phyloP scores from a whole-genome alignment of 129 eudicot species.

The Lonicera japonica region DNA sequence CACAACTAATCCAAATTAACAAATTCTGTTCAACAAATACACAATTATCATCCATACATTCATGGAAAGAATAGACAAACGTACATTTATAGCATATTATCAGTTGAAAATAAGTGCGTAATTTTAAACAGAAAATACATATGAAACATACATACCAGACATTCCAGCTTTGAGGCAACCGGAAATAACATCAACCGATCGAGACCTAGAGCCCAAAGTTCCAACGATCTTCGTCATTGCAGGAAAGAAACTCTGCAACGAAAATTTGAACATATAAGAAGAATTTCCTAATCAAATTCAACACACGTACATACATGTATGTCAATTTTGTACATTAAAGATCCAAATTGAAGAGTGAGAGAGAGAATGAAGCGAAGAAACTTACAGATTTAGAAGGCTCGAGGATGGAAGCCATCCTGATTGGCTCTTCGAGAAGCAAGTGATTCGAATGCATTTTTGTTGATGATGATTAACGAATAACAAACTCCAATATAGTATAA shows the following conservation, averaged over 20 bases:
- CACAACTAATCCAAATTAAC: neutral
- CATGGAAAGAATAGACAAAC: neutral
- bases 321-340: neutral
- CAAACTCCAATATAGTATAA: neutral
- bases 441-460: conserved; percentile 73
- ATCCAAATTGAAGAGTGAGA: neutral
- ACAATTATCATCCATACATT: neutral
- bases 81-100: neutral
- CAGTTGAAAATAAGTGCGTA: neutral
- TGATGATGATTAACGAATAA: conserved; percentile 6
- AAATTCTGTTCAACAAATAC: no score
- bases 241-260: conserved; percentile 65
- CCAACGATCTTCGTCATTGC: conserved; percentile 96
- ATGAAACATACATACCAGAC: conserved; percentile 41
- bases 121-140: neutral
- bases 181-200: conserved; percentile 70
- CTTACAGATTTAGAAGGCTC: conserved; percentile 87
- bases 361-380: neutral
- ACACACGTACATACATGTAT: neutral
- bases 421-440: conserved; percentile 85
- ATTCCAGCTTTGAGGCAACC: conserved; percentile 76
- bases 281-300: neutral
- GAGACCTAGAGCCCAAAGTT: conserved; percentile 82
- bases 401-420: conserved; percentile 83
- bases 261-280: neutral